Percentiles rank a stretch among this genome's conserved stretches.
phyloP scores from a whole-genome alignment of 352 stramenopile genomes.

The Pythium biforme region DNA sequence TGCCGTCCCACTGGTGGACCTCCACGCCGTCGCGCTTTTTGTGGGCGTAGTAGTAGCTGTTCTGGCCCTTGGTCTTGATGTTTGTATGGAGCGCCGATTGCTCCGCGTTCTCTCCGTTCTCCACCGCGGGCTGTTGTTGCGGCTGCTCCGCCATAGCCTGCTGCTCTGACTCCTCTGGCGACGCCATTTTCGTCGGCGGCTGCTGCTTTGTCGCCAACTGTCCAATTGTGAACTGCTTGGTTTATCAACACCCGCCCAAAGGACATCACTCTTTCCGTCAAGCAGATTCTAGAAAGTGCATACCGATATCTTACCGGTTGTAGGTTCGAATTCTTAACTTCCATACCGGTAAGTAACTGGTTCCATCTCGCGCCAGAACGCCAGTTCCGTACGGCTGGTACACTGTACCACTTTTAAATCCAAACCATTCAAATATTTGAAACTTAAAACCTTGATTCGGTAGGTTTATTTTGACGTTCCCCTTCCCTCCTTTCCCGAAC shows the following conservation, averaged over 20 bases:
- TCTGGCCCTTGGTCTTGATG: conserved; percentile 79
- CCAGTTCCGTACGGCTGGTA: conserved; percentile 12
- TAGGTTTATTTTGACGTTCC: conserved; percentile 14
- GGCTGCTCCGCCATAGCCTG: not conserved
- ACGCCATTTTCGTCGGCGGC: conserved; percentile 8
- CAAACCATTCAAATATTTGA: conserved; percentile 29
- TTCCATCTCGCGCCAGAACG: not conserved
- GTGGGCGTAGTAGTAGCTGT: conserved; percentile 89
- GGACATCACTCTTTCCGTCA: not conserved
- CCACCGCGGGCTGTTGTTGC: not conserved
- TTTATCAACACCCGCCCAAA: not conserved
- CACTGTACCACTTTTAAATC: conserved; percentile 32
- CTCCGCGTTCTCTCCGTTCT: not conserved
- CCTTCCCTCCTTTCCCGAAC: not conserved
- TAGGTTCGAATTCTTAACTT: too few relatives aligned
- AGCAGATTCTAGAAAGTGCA: conserved; percentile 24
- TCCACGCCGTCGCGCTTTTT: conserved; percentile 79
- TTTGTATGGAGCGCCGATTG: conserved; percentile 75
- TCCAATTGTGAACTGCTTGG: conserved; percentile 9
- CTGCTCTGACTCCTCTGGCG: conserved; percentile 17
- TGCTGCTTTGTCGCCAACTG: not conserved
- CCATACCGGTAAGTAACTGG: not conserved
- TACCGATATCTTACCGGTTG: conserved; percentile 11
- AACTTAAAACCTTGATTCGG: conserved; percentile 13
- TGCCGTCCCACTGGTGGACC: conserved; percentile 82